These are phyloP conservation scores for Saccharomyces hybrid DNA, from an alignment of 1,139 yeast species.

Conservation along the genomic window DNA sequence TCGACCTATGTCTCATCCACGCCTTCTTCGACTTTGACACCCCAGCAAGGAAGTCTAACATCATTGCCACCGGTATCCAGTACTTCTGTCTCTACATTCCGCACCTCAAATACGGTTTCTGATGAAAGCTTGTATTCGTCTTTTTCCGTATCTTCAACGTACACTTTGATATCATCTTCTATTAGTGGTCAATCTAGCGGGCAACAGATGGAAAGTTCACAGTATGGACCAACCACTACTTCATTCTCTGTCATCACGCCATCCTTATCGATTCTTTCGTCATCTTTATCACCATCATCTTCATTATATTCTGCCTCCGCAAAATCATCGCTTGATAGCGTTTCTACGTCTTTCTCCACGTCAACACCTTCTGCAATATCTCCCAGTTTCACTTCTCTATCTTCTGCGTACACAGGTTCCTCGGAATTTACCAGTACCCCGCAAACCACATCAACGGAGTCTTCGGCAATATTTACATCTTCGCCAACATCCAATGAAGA, in stretches of 20 bases:
- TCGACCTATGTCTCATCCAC: background rate
- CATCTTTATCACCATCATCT: background rate
- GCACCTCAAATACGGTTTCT: background rate
- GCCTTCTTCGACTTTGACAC: background rate
- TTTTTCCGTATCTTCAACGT: background rate
- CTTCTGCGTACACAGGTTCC: background rate
- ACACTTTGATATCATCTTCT: background rate
- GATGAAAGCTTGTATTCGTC: background rate
- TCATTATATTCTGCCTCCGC: background rate
- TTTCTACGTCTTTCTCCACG: slow-evolving; percentile 2
- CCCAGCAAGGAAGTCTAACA: background rate
- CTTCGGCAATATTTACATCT: background rate
- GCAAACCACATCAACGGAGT: background rate
- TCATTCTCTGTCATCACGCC: background rate
- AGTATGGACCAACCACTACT: background rate
- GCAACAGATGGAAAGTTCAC: background rate
- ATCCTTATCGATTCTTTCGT: background rate
- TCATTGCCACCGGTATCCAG: background rate
- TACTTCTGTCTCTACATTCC: background rate
- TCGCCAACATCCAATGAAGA: background rate
- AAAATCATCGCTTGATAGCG: background rate
- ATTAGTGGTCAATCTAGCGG: background rate
- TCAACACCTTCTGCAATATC: slow-evolving; percentile 1
- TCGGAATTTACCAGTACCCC: background rate
- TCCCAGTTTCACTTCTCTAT: background rate